Conservation (phyloP, 2,329 filamentous ascomycete genomes). For the Fusarium vanettenii region DNA sequence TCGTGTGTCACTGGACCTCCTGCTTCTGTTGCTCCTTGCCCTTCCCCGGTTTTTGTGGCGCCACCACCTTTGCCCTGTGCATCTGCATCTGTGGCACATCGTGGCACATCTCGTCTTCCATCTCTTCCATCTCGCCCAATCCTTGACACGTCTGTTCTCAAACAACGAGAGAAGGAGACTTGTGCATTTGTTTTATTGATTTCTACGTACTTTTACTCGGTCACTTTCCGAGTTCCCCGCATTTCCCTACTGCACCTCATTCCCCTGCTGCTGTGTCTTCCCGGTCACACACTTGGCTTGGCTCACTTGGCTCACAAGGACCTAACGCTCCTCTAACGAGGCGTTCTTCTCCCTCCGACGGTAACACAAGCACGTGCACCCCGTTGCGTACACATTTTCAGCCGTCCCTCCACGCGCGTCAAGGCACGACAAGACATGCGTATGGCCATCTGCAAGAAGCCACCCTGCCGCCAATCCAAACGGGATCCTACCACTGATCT, state of each 20-base stretch:
- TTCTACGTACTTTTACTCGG: slow-evolving; percentile 12
- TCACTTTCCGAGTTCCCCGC: slow-evolving; percentile 26
- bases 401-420: background rate
- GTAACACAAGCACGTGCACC: background rate
- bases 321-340: background rate
- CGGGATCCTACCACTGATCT: background rate
- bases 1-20: slow-evolving; percentile 1
- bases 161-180: slow-evolving; percentile 5
- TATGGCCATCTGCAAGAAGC: background rate
- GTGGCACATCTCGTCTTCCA: slow-evolving; percentile 17
- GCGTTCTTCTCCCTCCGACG: background rate
- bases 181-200: background rate
- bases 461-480: slow-evolving; percentile 14
- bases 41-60: slow-evolving; percentile 26
- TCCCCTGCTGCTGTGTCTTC: background rate
- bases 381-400: background rate
- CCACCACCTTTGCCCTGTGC: slow-evolving; percentile 13
- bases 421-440: background rate
- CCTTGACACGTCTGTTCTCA: slow-evolving; percentile 6
- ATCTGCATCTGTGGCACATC: slow-evolving; percentile 8
- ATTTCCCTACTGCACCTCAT: slow-evolving; percentile 4
- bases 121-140: slow-evolving; percentile 3
- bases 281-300: background rate
- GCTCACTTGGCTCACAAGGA: background rate
- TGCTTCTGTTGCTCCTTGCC: background rate